Percentiles rank a stretch among this genome's conserved stretches.
These are phyloP conservation scores for Monosporascus sp. DNA, from an alignment of 2,329 filamentous ascomycete species.

Conservation along the genomic window DNA sequence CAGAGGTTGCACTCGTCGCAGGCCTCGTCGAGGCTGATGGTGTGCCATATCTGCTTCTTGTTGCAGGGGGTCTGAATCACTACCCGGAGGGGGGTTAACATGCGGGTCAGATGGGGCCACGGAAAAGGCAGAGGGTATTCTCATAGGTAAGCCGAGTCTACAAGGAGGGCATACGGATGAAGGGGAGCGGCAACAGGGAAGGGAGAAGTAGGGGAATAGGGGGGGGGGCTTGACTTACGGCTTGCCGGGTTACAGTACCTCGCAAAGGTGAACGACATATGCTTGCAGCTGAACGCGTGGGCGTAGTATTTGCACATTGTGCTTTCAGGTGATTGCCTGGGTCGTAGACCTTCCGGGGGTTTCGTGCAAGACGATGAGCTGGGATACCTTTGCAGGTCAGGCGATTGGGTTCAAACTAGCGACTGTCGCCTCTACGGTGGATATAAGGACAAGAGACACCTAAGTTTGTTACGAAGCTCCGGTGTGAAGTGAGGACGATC, in stretches of 20 bases:
- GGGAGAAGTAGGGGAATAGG: background rate
- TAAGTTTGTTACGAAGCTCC: too few species aligned
- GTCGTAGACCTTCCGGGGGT: background rate
- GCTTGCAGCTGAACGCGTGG: conserved; percentile 31
- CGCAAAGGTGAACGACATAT: conserved; percentile 29
- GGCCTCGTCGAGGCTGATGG: conserved; percentile 28
- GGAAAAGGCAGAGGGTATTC: background rate
- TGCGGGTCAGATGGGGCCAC: too few species aligned
- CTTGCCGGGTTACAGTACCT: conserved; percentile 30
- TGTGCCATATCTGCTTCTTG: conserved; percentile 31
- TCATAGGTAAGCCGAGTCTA: background rate
- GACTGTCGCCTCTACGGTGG: too few species aligned
- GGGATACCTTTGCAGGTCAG: too few species aligned
- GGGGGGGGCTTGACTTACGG: background rate
- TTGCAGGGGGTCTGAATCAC: conserved; percentile 32
- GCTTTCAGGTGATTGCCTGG: background rate
- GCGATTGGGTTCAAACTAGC: too few species aligned
- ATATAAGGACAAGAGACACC: too few species aligned
- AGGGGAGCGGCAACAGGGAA: background rate
- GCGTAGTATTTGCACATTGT: conserved; percentile 35
- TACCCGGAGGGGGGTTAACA: background rate
- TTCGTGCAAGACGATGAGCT: background rate
- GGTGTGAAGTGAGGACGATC: too few species aligned
- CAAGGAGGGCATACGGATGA: background rate
- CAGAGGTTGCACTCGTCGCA: conserved; percentile 31